Percentiles rank a stretch among this genome's conserved stretches.
Evolutionary conservation across 768 basidiomycete genomes (phyloP).

Genomic region (Psilocybe cyanescens): DNA sequence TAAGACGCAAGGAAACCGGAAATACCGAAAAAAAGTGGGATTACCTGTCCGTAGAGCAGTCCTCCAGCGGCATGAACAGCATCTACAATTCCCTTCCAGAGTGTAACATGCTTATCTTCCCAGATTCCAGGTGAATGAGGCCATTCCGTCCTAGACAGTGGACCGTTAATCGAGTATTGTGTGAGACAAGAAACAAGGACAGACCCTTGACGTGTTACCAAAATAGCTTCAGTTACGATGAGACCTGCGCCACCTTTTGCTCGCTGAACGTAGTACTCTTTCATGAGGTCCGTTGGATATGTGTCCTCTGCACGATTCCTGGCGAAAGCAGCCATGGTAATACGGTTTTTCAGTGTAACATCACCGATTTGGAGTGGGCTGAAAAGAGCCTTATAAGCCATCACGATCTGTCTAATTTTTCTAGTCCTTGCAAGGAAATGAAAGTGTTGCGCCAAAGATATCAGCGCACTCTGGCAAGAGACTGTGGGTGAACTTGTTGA

Average conservation of each 20-base stretch:
- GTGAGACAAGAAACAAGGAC: background rate
- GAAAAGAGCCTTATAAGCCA: slow-evolving; percentile 26
- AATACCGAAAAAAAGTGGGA: slow-evolving; percentile 18
- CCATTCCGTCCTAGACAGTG: slow-evolving; percentile 41
- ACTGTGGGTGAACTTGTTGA: no score
- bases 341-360: slow-evolving; percentile 39
- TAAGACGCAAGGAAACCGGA: slow-evolving; percentile 1
- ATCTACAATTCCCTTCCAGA: slow-evolving; percentile 50
- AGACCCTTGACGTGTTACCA: slow-evolving; percentile 47
- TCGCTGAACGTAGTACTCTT: slow-evolving; percentile 46
- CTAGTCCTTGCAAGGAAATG: no score
- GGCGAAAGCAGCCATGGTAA: slow-evolving; percentile 44
- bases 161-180: background rate
- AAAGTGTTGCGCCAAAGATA: no score
- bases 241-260: slow-evolving; percentile 39
- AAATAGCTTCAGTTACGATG: slow-evolving; percentile 42
- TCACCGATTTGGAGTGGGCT: slow-evolving; percentile 39
- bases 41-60: slow-evolving; percentile 45
- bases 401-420: background rate
- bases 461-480: no score
- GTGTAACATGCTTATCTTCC: slow-evolving; percentile 44
- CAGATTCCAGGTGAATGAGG: slow-evolving; percentile 50
- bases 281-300: slow-evolving; percentile 40
- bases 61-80: slow-evolving; percentile 50
- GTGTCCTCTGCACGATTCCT: slow-evolving; percentile 40